These are phyloP conservation scores for Phytophthora cryptogea DNA, from an alignment of 352 stramenopile species.

Conservation along the genomic window DNA sequence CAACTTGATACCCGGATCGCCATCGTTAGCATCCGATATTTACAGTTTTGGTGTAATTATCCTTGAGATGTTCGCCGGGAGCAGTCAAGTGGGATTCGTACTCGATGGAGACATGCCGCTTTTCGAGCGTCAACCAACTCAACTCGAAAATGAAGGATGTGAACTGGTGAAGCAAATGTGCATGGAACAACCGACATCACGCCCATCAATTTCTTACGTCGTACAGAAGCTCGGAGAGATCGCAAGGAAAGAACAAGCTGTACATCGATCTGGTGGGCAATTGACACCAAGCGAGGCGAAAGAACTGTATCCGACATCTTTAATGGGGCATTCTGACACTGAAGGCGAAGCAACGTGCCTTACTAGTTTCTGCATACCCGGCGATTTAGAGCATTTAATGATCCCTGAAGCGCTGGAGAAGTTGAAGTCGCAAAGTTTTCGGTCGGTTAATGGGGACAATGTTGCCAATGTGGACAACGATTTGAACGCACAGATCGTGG, in stretches of 20 bases:
- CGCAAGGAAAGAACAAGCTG: constrained; percentile 1
- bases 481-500: constrained; percentile 28
- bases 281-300: background rate
- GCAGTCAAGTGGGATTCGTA: background rate
- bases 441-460: background rate
- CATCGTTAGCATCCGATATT: constrained; percentile 34
- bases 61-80: constrained; percentile 11
- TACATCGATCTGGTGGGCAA: background rate
- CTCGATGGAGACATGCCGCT: background rate
- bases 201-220: constrained; percentile 28
- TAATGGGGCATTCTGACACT: background rate
- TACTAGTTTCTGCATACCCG: constrained; percentile 3
- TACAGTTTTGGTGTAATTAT: constrained; percentile 37
- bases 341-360: background rate
- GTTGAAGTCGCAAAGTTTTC: constrained; percentile 10
- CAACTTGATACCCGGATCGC: constrained; percentile 2
- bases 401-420: constrained; percentile 13
- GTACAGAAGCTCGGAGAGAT: constrained; percentile 31
- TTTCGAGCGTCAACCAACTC: background rate
- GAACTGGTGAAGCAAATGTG: constrained; percentile 40
- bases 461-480: constrained; percentile 12
- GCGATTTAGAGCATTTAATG: background rate
- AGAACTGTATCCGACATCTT: background rate
- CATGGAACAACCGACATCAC: constrained; percentile 13
- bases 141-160: constrained; percentile 1